A percentile compares a stretch with the other conserved stretches of the same genome.
phyloP scores from a whole-genome alignment of 2,329 filamentous ascomycete species.

The Neopestalotiopsis rosae region DNA sequence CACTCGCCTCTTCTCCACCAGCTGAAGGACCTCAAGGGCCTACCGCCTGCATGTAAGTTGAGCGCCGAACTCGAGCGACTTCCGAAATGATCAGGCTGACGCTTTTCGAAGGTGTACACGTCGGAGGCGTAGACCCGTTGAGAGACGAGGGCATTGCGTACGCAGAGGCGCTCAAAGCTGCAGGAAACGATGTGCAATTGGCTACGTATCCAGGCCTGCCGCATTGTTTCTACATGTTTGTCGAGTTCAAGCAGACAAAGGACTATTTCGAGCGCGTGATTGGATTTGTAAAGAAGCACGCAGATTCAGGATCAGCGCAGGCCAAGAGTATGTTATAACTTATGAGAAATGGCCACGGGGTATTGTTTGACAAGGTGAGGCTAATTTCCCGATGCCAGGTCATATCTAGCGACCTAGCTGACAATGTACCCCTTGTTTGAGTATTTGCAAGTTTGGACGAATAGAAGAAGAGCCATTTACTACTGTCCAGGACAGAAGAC shows the following conservation, averaged over 20 bases:
- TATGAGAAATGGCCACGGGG: neutral
- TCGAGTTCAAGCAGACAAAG: conserved; percentile 6
- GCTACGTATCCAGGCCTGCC: conserved; percentile 40
- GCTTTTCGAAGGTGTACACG: conserved; percentile 38
- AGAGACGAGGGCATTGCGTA: conserved; percentile 45
- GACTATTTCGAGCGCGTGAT: neutral
- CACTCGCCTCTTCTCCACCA: conserved; percentile 41
- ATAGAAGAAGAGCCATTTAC: no score
- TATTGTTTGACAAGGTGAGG: no score
- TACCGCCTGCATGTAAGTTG: conserved; percentile 41
- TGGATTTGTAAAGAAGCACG: conserved; percentile 13
- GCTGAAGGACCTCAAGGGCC: conserved; percentile 27
- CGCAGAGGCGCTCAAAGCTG: conserved; percentile 39
- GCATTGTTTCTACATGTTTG: conserved; percentile 35
- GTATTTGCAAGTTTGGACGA: neutral
- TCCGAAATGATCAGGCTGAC: neutral
- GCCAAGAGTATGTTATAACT: neutral
- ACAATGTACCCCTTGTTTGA: no score
- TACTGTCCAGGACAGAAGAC: no score
- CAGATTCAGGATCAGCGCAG: conserved; percentile 1
- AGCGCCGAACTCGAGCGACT: neutral
- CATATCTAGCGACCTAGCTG: no score
- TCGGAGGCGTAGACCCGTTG: conserved; percentile 41
- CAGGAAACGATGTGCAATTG: conserved; percentile 38
- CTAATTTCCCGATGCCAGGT: no score